Base-by-base conservation (phyloP, 2,329 filamentous ascomycete genomes). In the Ophiocordyceps australis region DNA sequence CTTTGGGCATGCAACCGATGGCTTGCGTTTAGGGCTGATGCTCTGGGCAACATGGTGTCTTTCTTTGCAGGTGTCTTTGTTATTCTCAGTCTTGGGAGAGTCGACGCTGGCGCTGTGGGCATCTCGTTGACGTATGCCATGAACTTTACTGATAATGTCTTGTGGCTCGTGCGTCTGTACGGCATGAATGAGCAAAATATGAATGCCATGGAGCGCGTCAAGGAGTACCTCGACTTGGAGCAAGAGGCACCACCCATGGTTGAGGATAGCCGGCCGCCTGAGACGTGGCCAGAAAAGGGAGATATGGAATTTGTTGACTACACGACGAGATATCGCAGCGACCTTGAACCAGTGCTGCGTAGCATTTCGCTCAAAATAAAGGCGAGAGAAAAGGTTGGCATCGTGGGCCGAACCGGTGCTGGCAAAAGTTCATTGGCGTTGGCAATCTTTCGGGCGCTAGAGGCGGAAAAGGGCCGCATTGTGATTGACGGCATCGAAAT, bases 121-220 rank as follows among this genome's bases (percentile, higher is more conserved):
- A 67, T 98, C 33, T 92, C 89, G 5, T 59, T 98, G 41, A 93
- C 82, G 26, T 98, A 98, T 42, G 89, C 89, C 11, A 81, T 98
- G 38, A 86, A 81, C 2, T 98, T 98, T 42, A 92, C 85, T 0
- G 89, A 98, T 49, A 95, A 93, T 37, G 78, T 98, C 6, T 57
- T 98, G 12, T 98, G 89, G 89, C 73, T 95, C 28, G 85, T 98
- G 17, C 75, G 89, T 24, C 63, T 94, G 10, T 98, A 98, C 47
- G 77, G 85, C 1, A 72, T 80, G 44, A 94, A 95, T 42, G 89
- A 98, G 54, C 89, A 98, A 52, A 95, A 94, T 53, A 95, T 98
- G 89, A 98, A 98, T 53, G 86, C 86, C 3, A 85, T 95, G 25
- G 89, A 98, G 54, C 80, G 89, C 42, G 76, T 98, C 44, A 91